Evolutionary conservation across 2,329 filamentous ascomycete genomes (phyloP).

Genomic region (Pyrenophora graminea): DNA sequence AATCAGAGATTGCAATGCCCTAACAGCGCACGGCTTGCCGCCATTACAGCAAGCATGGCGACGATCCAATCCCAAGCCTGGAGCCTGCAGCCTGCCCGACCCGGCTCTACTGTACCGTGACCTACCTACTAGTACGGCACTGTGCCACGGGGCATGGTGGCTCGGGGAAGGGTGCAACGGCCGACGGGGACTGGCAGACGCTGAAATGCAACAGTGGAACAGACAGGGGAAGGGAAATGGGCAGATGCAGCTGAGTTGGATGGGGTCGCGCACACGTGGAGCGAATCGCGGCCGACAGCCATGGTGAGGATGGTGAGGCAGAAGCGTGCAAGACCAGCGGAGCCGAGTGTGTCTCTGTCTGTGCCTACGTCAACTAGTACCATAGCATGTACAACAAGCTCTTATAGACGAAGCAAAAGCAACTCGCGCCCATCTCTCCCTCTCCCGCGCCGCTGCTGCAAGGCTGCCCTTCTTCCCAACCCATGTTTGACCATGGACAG

Average conservation of each 20-base stretch:
- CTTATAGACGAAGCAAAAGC: no score
- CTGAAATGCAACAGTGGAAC: not conserved
- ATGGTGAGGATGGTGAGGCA: no score
- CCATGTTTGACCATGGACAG: not conserved
- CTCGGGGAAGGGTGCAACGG: not conserved
- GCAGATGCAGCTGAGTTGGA: no score
- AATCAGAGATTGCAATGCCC: conserved; percentile 8
- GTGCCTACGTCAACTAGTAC: no score
- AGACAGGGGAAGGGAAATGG: no score
- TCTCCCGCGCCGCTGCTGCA: no score
- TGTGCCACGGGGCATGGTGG: not conserved
- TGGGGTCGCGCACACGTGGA: conserved; percentile 4
- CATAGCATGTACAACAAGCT: no score
- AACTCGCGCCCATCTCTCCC: no score
- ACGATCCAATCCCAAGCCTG: not conserved
- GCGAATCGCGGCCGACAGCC: conserved; percentile 3
- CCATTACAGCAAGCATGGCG: not conserved
- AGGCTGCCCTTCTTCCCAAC: not conserved
- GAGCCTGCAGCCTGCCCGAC: not conserved
- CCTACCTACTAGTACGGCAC: not conserved
- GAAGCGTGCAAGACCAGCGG: no score
- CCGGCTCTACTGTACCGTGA: conserved; percentile 1
- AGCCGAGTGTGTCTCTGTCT: no score
- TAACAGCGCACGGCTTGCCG: conserved; percentile 4
- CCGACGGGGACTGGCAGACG: conserved; percentile 3